Evolutionary conservation across 164 flowering plant genomes (phyloP).

Genomic region (Macadamia integrifolia): DNA sequence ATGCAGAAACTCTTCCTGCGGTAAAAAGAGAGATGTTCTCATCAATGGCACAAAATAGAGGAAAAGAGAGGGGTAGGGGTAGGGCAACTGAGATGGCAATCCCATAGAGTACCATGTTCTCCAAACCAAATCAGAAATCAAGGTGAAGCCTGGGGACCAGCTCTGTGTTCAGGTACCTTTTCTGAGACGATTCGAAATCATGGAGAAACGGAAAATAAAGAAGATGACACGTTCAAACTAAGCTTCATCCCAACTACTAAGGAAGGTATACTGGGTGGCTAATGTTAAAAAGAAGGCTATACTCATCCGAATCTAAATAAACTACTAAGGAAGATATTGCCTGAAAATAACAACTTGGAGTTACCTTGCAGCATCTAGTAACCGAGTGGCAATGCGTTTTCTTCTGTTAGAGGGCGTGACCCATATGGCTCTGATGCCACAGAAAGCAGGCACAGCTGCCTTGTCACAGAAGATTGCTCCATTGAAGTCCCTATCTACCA

Average conservation of each 20-base stretch:
- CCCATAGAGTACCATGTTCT: neutral
- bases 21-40: neutral
- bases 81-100: neutral
- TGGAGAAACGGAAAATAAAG: no score
- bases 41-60: neutral
- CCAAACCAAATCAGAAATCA: neutral
- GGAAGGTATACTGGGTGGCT: neutral
- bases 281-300: neutral
- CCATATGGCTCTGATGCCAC: constrained; percentile 83
- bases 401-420: constrained; percentile 66
- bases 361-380: constrained; percentile 73
- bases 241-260: no score
- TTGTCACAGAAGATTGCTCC: constrained; percentile 51
- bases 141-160: no score
- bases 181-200: no score
- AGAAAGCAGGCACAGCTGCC: constrained; percentile 51
- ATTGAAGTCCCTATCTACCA: constrained; percentile 14
- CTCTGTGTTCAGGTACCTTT: no score
- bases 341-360: neutral
- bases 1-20: constrained; percentile 66
- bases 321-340: no score
- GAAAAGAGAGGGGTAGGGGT: neutral
- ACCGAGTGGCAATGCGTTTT: constrained; percentile 55
- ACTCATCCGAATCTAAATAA: no score
- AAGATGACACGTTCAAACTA: no score